phyloP scores from a whole-genome alignment of 2,329 filamentous ascomycete species.

The Epichloe gansuensis region DNA sequence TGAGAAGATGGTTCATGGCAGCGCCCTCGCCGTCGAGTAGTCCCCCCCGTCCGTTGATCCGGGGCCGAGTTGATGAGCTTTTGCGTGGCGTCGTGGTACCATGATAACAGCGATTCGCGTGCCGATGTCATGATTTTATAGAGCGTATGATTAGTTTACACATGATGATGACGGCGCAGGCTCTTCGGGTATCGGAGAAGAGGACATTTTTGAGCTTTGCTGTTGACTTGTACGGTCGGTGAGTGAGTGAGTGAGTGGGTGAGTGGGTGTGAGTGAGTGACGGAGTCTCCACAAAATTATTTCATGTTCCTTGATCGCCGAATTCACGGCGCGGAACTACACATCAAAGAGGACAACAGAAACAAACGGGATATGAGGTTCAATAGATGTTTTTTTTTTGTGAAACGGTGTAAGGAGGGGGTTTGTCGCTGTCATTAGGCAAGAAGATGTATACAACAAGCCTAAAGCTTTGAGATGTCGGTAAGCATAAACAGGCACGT shows the following conservation, averaged over 20 bases:
- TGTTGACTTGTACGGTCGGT: not conserved
- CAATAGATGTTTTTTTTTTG: no score
- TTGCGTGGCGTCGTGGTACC: conserved; percentile 13
- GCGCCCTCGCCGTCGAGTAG: conserved; percentile 2
- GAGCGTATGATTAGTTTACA: not conserved
- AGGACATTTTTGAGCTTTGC: no score
- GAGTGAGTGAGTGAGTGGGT: not conserved
- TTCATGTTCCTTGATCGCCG: no score
- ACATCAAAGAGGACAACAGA: no score
- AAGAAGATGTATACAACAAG: no score
- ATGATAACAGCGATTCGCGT: conserved; percentile 7
- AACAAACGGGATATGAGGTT: no score
- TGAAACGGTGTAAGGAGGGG: no score
- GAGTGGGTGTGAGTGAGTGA: not conserved
- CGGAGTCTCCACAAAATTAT: not conserved
- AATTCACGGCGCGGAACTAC: no score
- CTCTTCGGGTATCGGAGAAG: no score
- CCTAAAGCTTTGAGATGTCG: no score
- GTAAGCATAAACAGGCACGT: no score
- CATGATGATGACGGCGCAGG: not conserved
- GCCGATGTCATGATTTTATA: not conserved
- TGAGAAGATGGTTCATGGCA: conserved; percentile 17
- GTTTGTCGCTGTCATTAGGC: no score
- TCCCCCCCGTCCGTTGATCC: not conserved
- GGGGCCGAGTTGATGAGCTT: conserved; percentile 6